Evolutionary conservation across 2,329 filamentous ascomycete species (phyloP), one percentile per base, ranked within the genome.

Genomic region (Talaromyces islandicus): DNA sequence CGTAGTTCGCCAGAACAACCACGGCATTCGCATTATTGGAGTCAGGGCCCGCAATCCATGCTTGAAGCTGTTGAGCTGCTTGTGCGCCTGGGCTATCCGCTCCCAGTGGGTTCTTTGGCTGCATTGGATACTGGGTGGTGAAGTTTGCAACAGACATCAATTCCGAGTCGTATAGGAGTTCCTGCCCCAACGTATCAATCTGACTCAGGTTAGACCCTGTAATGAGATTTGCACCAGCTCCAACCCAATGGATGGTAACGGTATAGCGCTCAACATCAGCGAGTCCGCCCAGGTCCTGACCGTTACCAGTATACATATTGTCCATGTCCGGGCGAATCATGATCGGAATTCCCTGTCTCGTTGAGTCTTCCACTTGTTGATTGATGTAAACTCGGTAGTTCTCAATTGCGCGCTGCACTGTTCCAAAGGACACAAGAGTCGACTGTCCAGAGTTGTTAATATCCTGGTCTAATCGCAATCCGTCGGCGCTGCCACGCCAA

Each of bases 231-330:
- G 69, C 66, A 7, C 61, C 67, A 0, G 69, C 69, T n/a, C 69
- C 68, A 35, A 71, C 57, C 69, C 69, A 71, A 59, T 71, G 69
- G 29, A 60, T 70, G 62, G 67, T 65, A 25, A 69, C 66, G 17
- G 67, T 67, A 27, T 64, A 65, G 3, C 69, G 65, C 48, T 69
- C 61, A 3, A 30, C 54, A 58, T 69, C 68, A 2, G 63, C 66
- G 3, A 71, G 64, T 2, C 69, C 69, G 2, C 67, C 63, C 1
- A 70, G 46, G 7, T 56, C 54, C 27, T 59, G 63, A n/a, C 62
- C 29, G 50, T 71, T 71, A 21, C 62, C 69, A 29, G 68, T 60
- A 29, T 67, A 68, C 11, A 69, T 59, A 27, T 66, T 70, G 48
- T 70, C 69, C 66, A 71, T 68, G 58, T 71, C 69, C 0, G 68